phyloP scores from a whole-genome alignment of 352 stramenopile genomes.

The Phytopythium sindhum region DNA sequence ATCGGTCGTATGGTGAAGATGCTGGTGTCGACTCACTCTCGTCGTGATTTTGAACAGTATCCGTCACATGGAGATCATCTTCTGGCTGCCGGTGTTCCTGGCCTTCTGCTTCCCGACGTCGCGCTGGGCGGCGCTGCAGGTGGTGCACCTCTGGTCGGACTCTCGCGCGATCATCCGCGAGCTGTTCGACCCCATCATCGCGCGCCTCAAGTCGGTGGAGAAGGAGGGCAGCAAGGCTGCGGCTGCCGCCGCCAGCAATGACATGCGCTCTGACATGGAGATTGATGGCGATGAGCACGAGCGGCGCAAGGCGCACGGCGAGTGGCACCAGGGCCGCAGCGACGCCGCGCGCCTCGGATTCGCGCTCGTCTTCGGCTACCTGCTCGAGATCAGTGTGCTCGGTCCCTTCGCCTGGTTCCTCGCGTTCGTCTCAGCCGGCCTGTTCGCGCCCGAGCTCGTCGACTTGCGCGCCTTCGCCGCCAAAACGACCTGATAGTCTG shows the following conservation, averaged over 20 bases:
- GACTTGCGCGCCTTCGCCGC: slow-evolving; percentile 80
- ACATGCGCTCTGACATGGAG: slow-evolving; percentile 30
- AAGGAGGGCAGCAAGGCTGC: slow-evolving; percentile 15
- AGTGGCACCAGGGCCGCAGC: slow-evolving; percentile 56
- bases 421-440: slow-evolving; percentile 53
- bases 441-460: slow-evolving; percentile 63
- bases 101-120: slow-evolving; percentile 47
- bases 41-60: slow-evolving; percentile 27
- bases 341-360: slow-evolving; percentile 71
- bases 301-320: slow-evolving; percentile 21
- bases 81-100: slow-evolving; percentile 55
- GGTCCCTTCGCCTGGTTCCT: slow-evolving; percentile 72
- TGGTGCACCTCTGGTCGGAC: slow-evolving; percentile 66
- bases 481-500: neutral
- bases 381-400: slow-evolving; percentile 56
- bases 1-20: neutral
- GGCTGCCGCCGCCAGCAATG: slow-evolving; percentile 21
- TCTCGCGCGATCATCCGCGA: slow-evolving; percentile 61
- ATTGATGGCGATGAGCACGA: slow-evolving; percentile 23
- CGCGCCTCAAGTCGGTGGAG: slow-evolving; percentile 50
- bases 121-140: slow-evolving; percentile 33
- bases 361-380: slow-evolving; percentile 53
- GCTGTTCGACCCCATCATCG: slow-evolving; percentile 66
- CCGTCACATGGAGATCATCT: slow-evolving; percentile 61
- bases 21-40: slow-evolving; percentile 2